Base-by-base conservation (phyloP, 2,329 filamentous ascomycete genomes). In the Rugonectria rugulosa region DNA sequence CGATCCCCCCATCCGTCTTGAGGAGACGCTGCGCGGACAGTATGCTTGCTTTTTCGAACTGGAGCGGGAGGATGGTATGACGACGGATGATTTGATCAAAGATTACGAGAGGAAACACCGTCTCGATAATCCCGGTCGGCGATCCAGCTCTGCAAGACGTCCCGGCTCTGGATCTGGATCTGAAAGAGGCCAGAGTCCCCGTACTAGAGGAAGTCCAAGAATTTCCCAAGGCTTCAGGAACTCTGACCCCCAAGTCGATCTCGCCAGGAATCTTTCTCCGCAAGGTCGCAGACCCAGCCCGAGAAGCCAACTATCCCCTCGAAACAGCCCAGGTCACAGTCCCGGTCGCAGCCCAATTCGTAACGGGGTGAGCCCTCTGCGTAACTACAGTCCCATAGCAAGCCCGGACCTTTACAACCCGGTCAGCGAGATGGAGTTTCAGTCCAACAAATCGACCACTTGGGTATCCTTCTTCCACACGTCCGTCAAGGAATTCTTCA, bases 41-140 rank as follows among this genome's bases (percentile, higher is more conserved):
- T 81, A 76, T 38, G 74, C 76, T 1, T 79, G 76, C 45, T 80
- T 81, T 41, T 81, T 81, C 34, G 74, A 73, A 6, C 69, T 81
- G 1, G 72, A 76, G 43, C 69, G 78, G 0, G 75, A 79, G 27
- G 78, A 80, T 40, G 77, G 75, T 1, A 59, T 76, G 9, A 75
- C 76, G 0, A 78, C 76, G 0, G 74, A 77, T 14, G 75, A 78
- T 37, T 61, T 77, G 2, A 66, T 76, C 29, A 74, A 73, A 14
- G 71, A 75, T n/a, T 64, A 71, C 42, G 74, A 77, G 38, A 64
- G 67, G 14, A 65, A 65, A 8, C 68, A 69, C 12, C 66, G 70
- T 24, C 55, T 57, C 0, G 60, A 62, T 11, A 56, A 57, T 3
- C 57, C 58, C 0, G 61, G 63, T 3, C 56, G 58, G 34, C 44